A percentile compares a stretch with the other conserved stretches of the same genome.
Evolutionary conservation across 371 early-diverging fungal species (phyloP).

Genomic region (Funneliformis caledonium): DNA sequence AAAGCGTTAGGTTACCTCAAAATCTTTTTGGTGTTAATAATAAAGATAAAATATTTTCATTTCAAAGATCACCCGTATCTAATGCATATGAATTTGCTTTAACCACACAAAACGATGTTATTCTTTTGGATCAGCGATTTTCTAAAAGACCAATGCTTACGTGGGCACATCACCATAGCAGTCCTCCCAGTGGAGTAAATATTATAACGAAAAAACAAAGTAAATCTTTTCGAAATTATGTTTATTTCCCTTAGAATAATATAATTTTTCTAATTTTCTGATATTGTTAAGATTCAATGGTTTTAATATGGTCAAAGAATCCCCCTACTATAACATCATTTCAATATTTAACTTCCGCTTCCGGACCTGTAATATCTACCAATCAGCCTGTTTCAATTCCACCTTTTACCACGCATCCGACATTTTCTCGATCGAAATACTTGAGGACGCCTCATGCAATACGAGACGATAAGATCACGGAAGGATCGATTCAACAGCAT

Average conservation of each 20-base stretch:
- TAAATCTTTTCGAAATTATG: background rate
- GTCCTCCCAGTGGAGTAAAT: conserved; percentile 7
- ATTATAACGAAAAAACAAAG: conserved; percentile 15
- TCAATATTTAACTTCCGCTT: background rate
- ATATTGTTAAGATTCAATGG: background rate
- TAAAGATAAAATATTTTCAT: conserved; percentile 30
- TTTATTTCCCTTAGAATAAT: background rate
- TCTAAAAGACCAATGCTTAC: conserved; percentile 24
- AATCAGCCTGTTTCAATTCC: conserved; percentile 1
- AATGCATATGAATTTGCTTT: conserved; percentile 25
- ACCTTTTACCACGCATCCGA: conserved; percentile 21
- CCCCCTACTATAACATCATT: conserved; percentile 12
- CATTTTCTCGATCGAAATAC: conserved; percentile 8
- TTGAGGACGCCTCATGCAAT: background rate
- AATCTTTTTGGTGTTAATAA: background rate
- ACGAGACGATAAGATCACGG: no score
- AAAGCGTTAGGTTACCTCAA: background rate
- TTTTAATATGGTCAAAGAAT: conserved; percentile 29
- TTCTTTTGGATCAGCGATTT: conserved; percentile 39
- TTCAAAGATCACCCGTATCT: conserved; percentile 1
- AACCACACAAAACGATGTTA: background rate
- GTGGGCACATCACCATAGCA: conserved; percentile 15
- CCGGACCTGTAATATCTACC: background rate
- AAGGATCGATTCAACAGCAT: background rate
- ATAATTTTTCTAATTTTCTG: background rate